Evolutionary conservation across 2,329 filamentous ascomycete genomes (phyloP), one percentile per base, ranked within the genome.

Genomic region (Aureobasidium sp.): DNA sequence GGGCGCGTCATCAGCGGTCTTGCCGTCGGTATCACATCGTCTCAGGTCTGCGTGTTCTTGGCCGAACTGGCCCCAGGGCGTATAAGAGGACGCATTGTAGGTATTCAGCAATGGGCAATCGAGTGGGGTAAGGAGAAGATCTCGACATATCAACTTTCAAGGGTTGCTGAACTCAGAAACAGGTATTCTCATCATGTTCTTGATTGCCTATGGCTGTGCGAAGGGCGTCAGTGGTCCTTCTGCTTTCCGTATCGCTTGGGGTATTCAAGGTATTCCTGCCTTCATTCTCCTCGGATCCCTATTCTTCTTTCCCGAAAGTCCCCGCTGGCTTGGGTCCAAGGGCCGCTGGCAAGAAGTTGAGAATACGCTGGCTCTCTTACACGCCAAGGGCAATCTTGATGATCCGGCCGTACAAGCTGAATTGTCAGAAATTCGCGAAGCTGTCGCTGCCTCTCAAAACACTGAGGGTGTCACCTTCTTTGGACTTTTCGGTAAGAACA

Each of bases 31-130:
- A 89, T 91, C 71, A 81, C 95, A 51, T 96, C 91, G 0, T 93
- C 91, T 52, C 96, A 96, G 67, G 91, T 96, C 1, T 92, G 92
- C 0, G 89, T 96, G 49, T 96, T 96, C 72, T 91, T 96, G 73
- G 93, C 91, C 48, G 92, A 96, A 73, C 96, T 96, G 20, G 74
- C 75, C 2, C 74, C 74, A 15, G 75, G 75, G 63, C 69, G 74
- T 17, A 77, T 76, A 36, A 72, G 75, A 58, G 85, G 85, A 8
- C 79, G 84, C 12, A 80, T 87, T 2, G 83, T 89, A 17, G 82
- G 81, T 2, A 74, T 87, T 3, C 86, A 89, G 68, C 86, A 89
- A 70, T 87, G 85, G 83, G 85, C 84, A 31, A 88, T 89, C 47
- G 88, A 85, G 1, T 87, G 85, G 83, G 31, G 45, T 48, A 48